Base-by-base conservation (phyloP, 345 rosid genomes). In the Brassica rapa region DNA sequence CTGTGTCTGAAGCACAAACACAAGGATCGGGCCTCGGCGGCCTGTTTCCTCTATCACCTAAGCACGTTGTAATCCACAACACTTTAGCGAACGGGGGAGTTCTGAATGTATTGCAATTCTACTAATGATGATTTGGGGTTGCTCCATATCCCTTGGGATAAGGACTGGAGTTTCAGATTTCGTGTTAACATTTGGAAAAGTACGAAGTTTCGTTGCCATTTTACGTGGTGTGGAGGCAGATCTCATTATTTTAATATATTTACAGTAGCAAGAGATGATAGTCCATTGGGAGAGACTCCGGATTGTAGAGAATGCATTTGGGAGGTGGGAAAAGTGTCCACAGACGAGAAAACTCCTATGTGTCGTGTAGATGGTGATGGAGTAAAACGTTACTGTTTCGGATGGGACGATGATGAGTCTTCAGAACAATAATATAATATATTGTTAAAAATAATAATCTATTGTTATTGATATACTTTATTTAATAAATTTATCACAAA, bases 231-330 rank as follows among this genome's bases (percentile, higher is more conserved):
- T 19, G 67, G 73, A 39, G 61, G 61, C 0, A 33, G 79, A 67
- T 67, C 67, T 57, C 79, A 75, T 1, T 57, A 23, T 19, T 75
- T 75, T 37, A 0, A 11, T 15, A 75, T 75, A 39, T 75, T 75
- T 39, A 66, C 59, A 66, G 67, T 57, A 35, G 29, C 30, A 0
- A 75, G 78, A 75, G 78, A 75, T 4, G 78, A 75, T 66, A 66
- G 2, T 37, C 21, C 23, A 33, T 65, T 15, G 53, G 71, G 78
- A 35, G 0, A 66, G 0, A 19, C 3, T 75, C 66, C 30, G 15
- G 43, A 27, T 27, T 75, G 0, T 33, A 35, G 57, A 65, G 56
- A 33, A 65, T 75, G 78, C 16, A 24, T 53, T 65, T 74, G 72
- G 72, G 72, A 55, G 15, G 78, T 74, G 35, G 63, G 66, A 30